A percentile compares a stretch with the other conserved stretches of the same genome.
phyloP scores from a whole-genome alignment of 192 early-diverging fungal species.

The Rhizophagus clarus region DNA sequence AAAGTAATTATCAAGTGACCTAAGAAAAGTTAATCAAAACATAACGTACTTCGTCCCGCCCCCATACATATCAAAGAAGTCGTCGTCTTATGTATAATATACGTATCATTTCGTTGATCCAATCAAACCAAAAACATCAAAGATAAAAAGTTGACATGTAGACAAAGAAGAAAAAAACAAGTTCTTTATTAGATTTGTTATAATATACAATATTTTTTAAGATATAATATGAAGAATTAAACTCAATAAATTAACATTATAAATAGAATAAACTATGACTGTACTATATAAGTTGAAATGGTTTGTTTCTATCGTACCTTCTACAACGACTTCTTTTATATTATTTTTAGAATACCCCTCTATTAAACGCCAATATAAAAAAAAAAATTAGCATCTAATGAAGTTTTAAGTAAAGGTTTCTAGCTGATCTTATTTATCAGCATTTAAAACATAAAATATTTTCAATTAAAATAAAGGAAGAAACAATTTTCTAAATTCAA shows the following conservation, averaged over 20 bases:
- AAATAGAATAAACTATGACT: background rate
- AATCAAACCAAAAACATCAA: background rate
- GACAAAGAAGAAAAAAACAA: background rate
- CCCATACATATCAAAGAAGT: constrained; percentile 31
- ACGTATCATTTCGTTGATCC: background rate
- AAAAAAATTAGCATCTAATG: background rate
- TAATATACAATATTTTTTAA: background rate
- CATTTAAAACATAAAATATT: background rate
- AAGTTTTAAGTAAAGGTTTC: background rate
- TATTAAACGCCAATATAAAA: background rate
- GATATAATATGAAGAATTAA: background rate
- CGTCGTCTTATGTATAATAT: constrained; percentile 17
- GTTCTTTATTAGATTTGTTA: background rate
- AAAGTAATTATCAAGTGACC: background rate
- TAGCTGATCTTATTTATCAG: too few species aligned
- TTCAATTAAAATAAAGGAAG: background rate
- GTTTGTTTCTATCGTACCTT: background rate
- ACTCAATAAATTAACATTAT: background rate
- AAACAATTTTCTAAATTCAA: background rate
- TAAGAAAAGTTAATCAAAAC: background rate
- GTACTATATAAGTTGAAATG: background rate
- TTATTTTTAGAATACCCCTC: background rate
- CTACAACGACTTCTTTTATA: background rate
- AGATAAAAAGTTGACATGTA: background rate
- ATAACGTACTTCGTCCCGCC: background rate